phyloP scores from a whole-genome alignment of 129 eudicot genomes.

The Tagetes erecta region DNA sequence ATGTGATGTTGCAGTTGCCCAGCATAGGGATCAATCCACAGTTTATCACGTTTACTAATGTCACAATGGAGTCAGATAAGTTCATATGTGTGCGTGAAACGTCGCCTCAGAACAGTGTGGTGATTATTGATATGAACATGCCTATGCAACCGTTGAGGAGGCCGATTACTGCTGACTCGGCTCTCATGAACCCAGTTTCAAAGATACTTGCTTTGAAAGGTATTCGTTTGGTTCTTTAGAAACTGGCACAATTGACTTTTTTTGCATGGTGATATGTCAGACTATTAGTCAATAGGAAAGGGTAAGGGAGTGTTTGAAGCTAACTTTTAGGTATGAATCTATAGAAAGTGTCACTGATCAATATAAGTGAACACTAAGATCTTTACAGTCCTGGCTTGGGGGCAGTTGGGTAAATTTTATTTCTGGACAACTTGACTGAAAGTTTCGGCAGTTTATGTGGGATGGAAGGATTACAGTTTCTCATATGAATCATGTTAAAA shows the following conservation, averaged over 20 bases:
- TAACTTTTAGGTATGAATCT: too few species aligned
- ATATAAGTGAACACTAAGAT: too few species aligned
- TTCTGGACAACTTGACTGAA: too few species aligned
- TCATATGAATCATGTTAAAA: too few species aligned
- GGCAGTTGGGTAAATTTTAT: too few species aligned
- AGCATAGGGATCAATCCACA: constrained; percentile 89
- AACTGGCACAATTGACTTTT: not conserved
- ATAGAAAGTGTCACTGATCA: too few species aligned
- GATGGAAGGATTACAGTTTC: too few species aligned
- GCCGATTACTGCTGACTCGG: constrained; percentile 94
- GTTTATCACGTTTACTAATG: constrained; percentile 90
- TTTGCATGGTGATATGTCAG: not conserved
- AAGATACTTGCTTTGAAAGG: constrained; percentile 85
- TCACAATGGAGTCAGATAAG: constrained; percentile 96
- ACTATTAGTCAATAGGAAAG: not conserved
- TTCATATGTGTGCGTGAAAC: constrained; percentile 95
- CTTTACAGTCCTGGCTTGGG: too few species aligned
- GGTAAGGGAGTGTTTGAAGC: too few species aligned
- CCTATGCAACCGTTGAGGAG: constrained; percentile 88
- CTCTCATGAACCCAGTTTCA: constrained; percentile 87
- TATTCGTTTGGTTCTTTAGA: constrained; percentile 20
- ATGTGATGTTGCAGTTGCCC: constrained; percentile 58
- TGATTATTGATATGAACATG: constrained; percentile 87
- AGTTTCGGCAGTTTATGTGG: too few species aligned
- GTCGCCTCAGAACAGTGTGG: constrained; percentile 86